phyloP scores from a whole-genome alignment of 345 rosid genomes.

The Arabis hirsuta region DNA sequence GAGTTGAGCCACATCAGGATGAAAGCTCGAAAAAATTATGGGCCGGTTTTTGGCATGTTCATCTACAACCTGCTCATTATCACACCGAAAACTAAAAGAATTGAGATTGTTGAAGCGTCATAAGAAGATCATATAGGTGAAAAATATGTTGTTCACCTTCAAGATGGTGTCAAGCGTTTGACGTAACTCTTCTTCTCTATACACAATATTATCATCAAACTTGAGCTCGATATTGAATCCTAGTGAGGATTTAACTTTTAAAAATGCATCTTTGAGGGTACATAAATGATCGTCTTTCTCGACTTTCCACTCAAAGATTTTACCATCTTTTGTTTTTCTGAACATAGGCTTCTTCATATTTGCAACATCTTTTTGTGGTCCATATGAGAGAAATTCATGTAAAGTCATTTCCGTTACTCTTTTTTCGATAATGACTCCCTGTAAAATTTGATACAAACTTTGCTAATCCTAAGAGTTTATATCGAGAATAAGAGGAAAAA shows the following conservation, averaged over 20 bases:
- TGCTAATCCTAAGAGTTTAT: not conserved
- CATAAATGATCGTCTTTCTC: slow-evolving; percentile 60
- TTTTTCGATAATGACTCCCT: slow-evolving; percentile 63
- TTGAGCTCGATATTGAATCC: slow-evolving; percentile 76
- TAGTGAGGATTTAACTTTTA: slow-evolving; percentile 47
- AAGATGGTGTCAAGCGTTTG: slow-evolving; percentile 52
- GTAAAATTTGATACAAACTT: slow-evolving; percentile 19
- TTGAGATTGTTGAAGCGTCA: not conserved
- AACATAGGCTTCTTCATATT: slow-evolving; percentile 54
- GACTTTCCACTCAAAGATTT: slow-evolving; percentile 62
- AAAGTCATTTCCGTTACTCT: slow-evolving; percentile 61
- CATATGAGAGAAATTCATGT: slow-evolving; percentile 56
- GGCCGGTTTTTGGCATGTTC: slow-evolving; percentile 50
- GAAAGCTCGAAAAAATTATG: slow-evolving; percentile 66
- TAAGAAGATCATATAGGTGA: not conserved
- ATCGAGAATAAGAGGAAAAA: not conserved
- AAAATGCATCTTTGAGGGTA: slow-evolving; percentile 60
- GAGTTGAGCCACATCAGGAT: slow-evolving; percentile 66
- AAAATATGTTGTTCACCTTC: slow-evolving; percentile 37
- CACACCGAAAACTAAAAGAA: not conserved
- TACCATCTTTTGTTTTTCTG: slow-evolving; percentile 66
- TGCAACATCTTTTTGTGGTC: slow-evolving; percentile 55
- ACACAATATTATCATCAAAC: slow-evolving; percentile 62
- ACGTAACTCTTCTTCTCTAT: slow-evolving; percentile 53
- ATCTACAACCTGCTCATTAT: slow-evolving; percentile 52